Evolutionary conservation across 2,329 filamentous ascomycete genomes (phyloP).

Genomic region (Pseudogymnoascus sp.): DNA sequence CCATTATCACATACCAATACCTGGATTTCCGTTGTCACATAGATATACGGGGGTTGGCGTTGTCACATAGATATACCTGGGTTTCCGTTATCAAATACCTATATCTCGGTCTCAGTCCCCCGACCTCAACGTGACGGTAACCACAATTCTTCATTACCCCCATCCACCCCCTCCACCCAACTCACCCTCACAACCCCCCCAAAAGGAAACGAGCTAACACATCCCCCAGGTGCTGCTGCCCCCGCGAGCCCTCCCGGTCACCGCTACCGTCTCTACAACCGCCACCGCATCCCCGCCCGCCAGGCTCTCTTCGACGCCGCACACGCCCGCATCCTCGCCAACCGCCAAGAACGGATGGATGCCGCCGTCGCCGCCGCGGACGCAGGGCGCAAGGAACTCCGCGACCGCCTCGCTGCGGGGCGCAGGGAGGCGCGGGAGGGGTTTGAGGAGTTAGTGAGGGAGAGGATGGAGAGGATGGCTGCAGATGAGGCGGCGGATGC

Average conservation of each 20-base stretch:
- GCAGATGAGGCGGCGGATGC: background rate
- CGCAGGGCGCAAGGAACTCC: background rate
- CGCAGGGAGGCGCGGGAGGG: background rate
- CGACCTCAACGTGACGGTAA: background rate
- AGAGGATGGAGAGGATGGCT: background rate
- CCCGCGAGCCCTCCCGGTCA: background rate
- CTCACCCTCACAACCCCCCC: background rate
- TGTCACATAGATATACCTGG: too few relatives aligned
- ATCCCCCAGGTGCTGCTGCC: background rate
- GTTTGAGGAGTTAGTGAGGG: background rate
- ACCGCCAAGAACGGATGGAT: too few relatives aligned
- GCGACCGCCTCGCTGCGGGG: background rate
- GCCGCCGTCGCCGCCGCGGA: background rate
- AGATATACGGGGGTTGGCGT: too few relatives aligned
- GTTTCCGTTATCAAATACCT: too few relatives aligned
- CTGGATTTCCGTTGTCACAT: too few relatives aligned
- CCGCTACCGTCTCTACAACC: background rate
- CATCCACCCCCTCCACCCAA: too few relatives aligned
- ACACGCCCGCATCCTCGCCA: background rate
- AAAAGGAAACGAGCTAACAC: background rate
- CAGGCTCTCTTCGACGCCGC: background rate
- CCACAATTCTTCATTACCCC: background rate
- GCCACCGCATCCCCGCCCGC: background rate
- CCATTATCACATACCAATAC: too few relatives aligned
- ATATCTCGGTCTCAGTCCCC: background rate